Conservation (phyloP, 78 protist species). For the Acrasis kona region DNA sequence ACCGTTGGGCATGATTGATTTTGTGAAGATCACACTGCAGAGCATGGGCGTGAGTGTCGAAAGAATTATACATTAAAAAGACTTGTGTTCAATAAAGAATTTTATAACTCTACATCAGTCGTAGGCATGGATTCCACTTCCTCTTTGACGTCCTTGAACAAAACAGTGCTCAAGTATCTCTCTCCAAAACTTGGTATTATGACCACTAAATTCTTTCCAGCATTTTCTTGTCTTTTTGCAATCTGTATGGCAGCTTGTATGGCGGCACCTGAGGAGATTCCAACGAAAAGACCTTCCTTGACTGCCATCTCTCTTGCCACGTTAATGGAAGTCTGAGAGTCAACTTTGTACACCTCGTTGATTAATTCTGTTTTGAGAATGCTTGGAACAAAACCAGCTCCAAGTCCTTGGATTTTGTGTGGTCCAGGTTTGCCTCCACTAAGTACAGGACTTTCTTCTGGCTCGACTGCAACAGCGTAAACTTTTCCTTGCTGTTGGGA, state of each 20-base stretch:
- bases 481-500: constrained; percentile 6
- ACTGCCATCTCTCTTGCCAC: constrained; percentile 27
- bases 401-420: constrained; percentile 35
- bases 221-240: constrained; percentile 3
- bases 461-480: constrained; percentile 29
- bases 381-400: constrained; percentile 38
- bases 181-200: constrained; percentile 58
- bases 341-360: constrained; percentile 24
- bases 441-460: constrained; percentile 15
- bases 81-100: no score
- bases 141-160: constrained; percentile 19
- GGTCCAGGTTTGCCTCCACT: constrained; percentile 10
- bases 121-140: constrained; percentile 3
- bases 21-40: no score
- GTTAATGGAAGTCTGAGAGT: constrained; percentile 15
- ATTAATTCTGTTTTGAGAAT: neutral
- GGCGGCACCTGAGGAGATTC: constrained; percentile 47
- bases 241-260: constrained; percentile 22
- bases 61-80: no score
- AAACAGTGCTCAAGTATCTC: constrained; percentile 50
- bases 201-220: constrained; percentile 4
- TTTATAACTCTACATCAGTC: no score
- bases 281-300: constrained; percentile 52
- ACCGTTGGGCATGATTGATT: no score
- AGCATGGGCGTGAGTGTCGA: no score